Conservation (phyloP, 164 flowering plant genomes). For the Magnolia kwangsiensis region DNA sequence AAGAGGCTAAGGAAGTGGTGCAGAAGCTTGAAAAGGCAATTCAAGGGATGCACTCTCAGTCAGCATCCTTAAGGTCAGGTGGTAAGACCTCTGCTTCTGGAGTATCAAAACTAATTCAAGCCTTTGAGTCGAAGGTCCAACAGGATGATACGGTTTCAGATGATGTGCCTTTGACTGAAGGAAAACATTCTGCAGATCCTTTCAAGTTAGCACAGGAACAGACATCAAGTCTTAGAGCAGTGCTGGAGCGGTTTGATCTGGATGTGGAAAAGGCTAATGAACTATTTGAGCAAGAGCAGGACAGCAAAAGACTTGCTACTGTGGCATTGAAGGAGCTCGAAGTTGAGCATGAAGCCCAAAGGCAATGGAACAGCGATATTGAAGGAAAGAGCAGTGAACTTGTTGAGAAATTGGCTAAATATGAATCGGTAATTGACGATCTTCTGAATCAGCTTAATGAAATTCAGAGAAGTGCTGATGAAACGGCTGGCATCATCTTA, state of each 20-base stretch:
- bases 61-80: constrained; percentile 33
- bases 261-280: constrained; percentile 41
- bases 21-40: constrained; percentile 65
- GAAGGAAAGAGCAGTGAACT: constrained; percentile 40
- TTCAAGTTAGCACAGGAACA: constrained; percentile 39
- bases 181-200: constrained; percentile 32
- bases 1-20: constrained; percentile 47
- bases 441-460: constrained; percentile 41
- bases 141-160: constrained; percentile 47
- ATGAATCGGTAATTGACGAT: constrained; percentile 36
- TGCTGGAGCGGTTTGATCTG: constrained; percentile 41
- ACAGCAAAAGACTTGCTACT: constrained; percentile 26
- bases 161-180: constrained; percentile 28
- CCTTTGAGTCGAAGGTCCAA: constrained; percentile 73
- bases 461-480: constrained; percentile 38
- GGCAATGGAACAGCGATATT: constrained; percentile 29
- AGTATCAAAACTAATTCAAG: constrained; percentile 75
- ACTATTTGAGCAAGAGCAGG: constrained; percentile 31
- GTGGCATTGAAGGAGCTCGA: constrained; percentile 38
- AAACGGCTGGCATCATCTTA: constrained; percentile 25
- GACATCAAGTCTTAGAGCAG: constrained; percentile 32
- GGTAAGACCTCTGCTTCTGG: constrained; percentile 45
- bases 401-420: constrained; percentile 31
- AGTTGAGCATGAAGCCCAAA: constrained; percentile 46
- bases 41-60: constrained; percentile 52